Percentiles rank a stretch among this genome's conserved stretches.
Conservation (phyloP, 441 rosid genomes). For the Theobroma grandiflorum region DNA sequence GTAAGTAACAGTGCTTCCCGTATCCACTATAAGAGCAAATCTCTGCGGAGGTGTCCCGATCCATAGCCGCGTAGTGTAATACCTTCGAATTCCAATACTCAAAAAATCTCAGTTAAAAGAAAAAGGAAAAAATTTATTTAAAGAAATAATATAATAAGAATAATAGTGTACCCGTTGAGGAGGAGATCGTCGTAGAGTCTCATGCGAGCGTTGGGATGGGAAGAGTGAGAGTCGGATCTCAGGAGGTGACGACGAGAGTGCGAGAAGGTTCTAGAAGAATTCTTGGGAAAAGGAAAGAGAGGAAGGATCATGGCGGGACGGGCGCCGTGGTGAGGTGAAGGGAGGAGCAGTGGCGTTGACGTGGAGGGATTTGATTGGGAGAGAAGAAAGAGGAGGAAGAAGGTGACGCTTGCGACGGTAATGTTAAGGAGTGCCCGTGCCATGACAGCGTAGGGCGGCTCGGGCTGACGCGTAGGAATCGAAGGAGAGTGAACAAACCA, state of each 20-base stretch:
- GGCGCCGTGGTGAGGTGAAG: conserved; percentile 36
- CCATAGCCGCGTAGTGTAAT: conserved; percentile 88
- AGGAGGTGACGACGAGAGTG: conserved; percentile 61
- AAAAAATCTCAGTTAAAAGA: neutral
- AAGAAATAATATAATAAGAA: neutral
- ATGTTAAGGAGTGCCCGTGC: conserved; percentile 31
- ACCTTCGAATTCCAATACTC: conserved; percentile 43
- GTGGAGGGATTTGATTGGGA: conserved; percentile 36
- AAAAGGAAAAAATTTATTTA: neutral
- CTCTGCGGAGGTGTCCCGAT: conserved; percentile 96
- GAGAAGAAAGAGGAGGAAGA: conserved; percentile 26
- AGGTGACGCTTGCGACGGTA: conserved; percentile 21
- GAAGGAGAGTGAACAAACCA: neutral
- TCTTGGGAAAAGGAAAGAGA: conserved; percentile 54
- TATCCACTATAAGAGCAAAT: conserved; percentile 95
- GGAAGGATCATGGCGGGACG: conserved; percentile 71
- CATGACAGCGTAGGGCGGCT: conserved; percentile 28
- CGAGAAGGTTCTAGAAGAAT: conserved; percentile 45
- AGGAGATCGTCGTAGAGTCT: conserved; percentile 95
- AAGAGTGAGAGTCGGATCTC: conserved; percentile 43
- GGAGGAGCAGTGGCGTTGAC: conserved; percentile 35
- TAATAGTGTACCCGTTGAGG: conserved; percentile 64
- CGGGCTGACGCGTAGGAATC: conserved; percentile 7
- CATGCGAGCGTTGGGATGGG: conserved; percentile 74
- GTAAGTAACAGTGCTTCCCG: conserved; percentile 93